Percentiles rank a stretch among this genome's conserved stretches.
phyloP scores from a whole-genome alignment of 2,329 filamentous ascomycete species.

The Aurifilum marmelostoma region DNA sequence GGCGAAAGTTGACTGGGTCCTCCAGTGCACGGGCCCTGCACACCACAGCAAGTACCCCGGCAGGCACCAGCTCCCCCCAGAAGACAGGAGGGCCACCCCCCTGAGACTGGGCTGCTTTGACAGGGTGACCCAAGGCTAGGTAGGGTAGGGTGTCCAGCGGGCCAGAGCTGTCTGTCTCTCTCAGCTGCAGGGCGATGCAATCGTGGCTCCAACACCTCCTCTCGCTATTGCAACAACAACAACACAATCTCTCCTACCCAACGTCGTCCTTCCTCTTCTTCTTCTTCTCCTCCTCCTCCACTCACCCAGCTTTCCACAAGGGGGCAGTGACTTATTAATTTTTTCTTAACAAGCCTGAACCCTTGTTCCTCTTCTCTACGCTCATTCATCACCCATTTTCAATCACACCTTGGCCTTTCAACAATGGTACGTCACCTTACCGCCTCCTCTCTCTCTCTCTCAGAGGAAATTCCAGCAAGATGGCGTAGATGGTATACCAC shows the following conservation, averaged over 20 bases:
- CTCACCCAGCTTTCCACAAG: background rate
- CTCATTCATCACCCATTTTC: constrained; percentile 21
- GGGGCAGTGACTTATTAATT: constrained; percentile 9
- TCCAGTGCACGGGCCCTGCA: constrained; percentile 3
- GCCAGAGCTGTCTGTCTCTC: constrained; percentile 14
- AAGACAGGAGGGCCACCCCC: background rate
- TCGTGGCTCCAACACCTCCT: constrained; percentile 27
- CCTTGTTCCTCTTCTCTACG: constrained; percentile 19
- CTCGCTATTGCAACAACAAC: background rate
- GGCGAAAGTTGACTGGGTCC: constrained; percentile 2
- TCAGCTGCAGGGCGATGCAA: constrained; percentile 15
- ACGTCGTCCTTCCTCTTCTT: too few species aligned
- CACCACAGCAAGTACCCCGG: background rate
- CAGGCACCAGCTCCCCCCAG: constrained; percentile 3
- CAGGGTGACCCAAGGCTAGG: constrained; percentile 9
- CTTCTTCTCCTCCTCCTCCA: background rate
- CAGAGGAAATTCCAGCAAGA: background rate
- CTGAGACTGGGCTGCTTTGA: constrained; percentile 15
- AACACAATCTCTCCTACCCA: constrained; percentile 3
- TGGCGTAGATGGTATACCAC: background rate
- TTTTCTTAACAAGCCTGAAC: background rate
- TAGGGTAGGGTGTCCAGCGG: background rate
- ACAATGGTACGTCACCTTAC: constrained; percentile 37
- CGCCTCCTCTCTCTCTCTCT: background rate
- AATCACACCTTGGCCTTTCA: constrained; percentile 22